phyloP scores from a whole-genome alignment of 2,329 filamentous ascomycete genomes.

The Penicillium sp. region DNA sequence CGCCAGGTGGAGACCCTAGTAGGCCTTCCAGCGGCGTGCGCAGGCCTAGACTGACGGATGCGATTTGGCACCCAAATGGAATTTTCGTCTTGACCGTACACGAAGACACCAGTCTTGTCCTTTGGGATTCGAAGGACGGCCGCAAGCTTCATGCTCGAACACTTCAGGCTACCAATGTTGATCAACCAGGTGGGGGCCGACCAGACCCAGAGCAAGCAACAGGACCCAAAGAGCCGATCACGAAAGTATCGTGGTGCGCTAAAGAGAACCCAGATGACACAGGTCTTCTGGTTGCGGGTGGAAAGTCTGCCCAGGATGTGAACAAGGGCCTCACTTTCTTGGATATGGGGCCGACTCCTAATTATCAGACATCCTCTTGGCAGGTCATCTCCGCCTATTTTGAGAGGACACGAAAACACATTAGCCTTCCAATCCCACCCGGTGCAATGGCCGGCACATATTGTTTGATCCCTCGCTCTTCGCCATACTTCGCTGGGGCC shows the following conservation, averaged over 20 bases:
- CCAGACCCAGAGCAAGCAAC: conserved; percentile 48
- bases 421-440: conserved; percentile 71
- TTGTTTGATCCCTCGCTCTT: conserved; percentile 75
- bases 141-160: conserved; percentile 81
- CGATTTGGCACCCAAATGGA: conserved; percentile 91
- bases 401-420: conserved; percentile 69
- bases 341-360: conserved; percentile 83
- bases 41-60: conserved; percentile 75
- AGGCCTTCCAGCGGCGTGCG: conserved; percentile 62
- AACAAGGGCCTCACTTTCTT: conserved; percentile 82
- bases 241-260: conserved; percentile 85
- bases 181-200: conserved; percentile 60
- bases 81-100: conserved; percentile 85
- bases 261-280: conserved; percentile 94
- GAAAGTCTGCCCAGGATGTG: conserved; percentile 64
- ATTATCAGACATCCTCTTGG: conserved; percentile 90
- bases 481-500: conserved; percentile 82
- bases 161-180: conserved; percentile 69
- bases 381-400: conserved; percentile 78
- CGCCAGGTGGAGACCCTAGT: conserved; percentile 74
- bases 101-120: conserved; percentile 86
- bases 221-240: conserved; percentile 70
- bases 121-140: conserved; percentile 92
- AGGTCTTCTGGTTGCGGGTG: conserved; percentile 81
- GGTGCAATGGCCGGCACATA: conserved; percentile 78